These are phyloP conservation scores for Thraustochytrium striatum DNA, from an alignment of 352 stramenopile species.

Conservation along the genomic window DNA sequence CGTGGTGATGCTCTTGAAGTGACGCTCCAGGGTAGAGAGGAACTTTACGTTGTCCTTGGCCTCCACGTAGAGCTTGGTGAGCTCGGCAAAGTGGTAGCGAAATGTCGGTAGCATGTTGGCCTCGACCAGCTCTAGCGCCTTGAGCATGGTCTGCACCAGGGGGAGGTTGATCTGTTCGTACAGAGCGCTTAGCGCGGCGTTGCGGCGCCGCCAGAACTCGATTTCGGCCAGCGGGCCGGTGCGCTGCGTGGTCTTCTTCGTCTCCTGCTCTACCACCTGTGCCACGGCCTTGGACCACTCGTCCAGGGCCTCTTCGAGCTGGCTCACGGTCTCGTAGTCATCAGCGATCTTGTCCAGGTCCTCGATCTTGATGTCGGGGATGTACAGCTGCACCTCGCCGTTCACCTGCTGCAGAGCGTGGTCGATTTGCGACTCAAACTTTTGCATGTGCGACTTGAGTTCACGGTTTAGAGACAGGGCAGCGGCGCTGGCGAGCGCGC, in stretches of 20 bases:
- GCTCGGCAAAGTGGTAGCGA: slow-evolving; percentile 86
- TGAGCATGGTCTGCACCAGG: slow-evolving; percentile 89
- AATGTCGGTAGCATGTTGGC: slow-evolving; percentile 82
- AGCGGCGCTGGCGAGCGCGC: slow-evolving; percentile 73
- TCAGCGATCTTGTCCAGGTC: slow-evolving; percentile 75
- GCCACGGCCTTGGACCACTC: slow-evolving; percentile 85
- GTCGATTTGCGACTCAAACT: slow-evolving; percentile 84
- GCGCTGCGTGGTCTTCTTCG: slow-evolving; percentile 71
- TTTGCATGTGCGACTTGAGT: slow-evolving; percentile 79
- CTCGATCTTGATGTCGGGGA: slow-evolving; percentile 81
- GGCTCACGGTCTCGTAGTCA: slow-evolving; percentile 63
- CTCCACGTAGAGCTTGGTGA: slow-evolving; percentile 89
- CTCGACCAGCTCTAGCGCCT: slow-evolving; percentile 82
- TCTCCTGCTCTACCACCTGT: slow-evolving; percentile 80
- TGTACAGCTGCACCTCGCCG: slow-evolving; percentile 83
- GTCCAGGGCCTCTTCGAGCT: slow-evolving; percentile 81
- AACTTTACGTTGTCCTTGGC: slow-evolving; percentile 95
- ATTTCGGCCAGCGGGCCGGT: slow-evolving; percentile 85
- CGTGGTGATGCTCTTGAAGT: slow-evolving; percentile 89
- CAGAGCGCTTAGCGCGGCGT: slow-evolving; percentile 85
- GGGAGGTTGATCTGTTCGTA: slow-evolving; percentile 93
- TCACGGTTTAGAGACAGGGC: slow-evolving; percentile 67
- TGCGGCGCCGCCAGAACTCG: slow-evolving; percentile 90
- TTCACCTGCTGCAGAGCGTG: slow-evolving; percentile 87
- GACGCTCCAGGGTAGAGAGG: slow-evolving; percentile 86